Percentiles rank a stretch among this genome's conserved stretches.
These are phyloP conservation scores for Rhodotorula sp. DNA, from an alignment of 1,284 basidiomycete genomes.

Conservation along the genomic window DNA sequence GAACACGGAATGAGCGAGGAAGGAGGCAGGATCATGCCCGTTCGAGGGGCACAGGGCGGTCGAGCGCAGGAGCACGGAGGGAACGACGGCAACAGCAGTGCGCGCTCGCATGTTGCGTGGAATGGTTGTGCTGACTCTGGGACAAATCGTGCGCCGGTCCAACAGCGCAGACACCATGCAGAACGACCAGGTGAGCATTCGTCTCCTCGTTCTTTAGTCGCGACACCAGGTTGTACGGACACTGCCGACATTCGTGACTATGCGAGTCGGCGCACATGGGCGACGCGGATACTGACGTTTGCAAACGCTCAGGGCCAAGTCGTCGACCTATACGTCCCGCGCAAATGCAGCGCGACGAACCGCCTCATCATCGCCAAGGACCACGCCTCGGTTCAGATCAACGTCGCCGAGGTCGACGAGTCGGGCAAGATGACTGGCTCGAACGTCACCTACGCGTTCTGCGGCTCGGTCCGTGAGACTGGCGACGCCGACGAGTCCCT, in stretches of 20 bases:
- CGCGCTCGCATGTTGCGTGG: not conserved
- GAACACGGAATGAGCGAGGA: not conserved
- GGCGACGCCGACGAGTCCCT: slow-evolving; percentile 96
- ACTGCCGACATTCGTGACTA: not conserved
- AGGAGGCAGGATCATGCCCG: too few relatives aligned
- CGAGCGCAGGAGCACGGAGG: not conserved
- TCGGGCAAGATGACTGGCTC: slow-evolving; percentile 82
- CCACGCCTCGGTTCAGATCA: slow-evolving; percentile 96
- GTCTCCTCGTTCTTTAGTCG: not conserved
- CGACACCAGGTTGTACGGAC: not conserved
- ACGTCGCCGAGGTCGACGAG: slow-evolving; percentile 89
- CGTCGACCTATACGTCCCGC: slow-evolving; percentile 99
- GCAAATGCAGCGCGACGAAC: slow-evolving; percentile 87
- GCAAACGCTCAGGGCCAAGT: slow-evolving; percentile 76
- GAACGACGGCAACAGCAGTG: not conserved
- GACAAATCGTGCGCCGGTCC: too few relatives aligned
- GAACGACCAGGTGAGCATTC: slow-evolving; percentile 51
- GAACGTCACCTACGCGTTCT: slow-evolving; percentile 89
- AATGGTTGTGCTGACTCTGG: too few relatives aligned
- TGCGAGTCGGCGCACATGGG: not conserved
- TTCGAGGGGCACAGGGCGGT: not conserved
- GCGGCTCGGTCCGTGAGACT: slow-evolving; percentile 86
- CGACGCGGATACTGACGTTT: not conserved
- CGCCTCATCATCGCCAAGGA: slow-evolving; percentile 98
- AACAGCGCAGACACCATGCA: slow-evolving; percentile 49